Evolutionary conservation across 345 rosid species (phyloP).

Genomic region (Ceriops tagal): DNA sequence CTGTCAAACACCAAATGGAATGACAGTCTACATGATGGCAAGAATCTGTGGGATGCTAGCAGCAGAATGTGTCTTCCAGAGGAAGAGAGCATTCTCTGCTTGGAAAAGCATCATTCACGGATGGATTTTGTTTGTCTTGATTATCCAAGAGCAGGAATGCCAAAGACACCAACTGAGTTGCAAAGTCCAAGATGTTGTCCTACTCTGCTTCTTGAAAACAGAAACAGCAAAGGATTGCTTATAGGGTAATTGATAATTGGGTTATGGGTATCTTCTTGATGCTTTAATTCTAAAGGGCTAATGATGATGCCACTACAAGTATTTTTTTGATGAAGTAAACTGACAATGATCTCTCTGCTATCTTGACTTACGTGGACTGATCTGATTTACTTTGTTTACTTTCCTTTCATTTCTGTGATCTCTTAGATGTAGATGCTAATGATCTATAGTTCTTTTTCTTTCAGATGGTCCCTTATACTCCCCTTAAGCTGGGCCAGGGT

Average conservation of each 20-base stretch:
- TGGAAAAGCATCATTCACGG: constrained; percentile 52
- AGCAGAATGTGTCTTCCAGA: constrained; percentile 44
- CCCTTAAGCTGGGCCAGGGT: constrained; percentile 82
- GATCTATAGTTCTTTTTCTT: constrained; percentile 5
- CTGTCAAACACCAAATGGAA: constrained; percentile 25
- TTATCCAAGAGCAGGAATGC: constrained; percentile 27
- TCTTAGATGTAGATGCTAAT: neutral
- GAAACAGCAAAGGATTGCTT: constrained; percentile 29
- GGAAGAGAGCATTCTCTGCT: constrained; percentile 59
- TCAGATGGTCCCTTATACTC: constrained; percentile 81
- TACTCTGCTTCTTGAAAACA: constrained; percentile 58
- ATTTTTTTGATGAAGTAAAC: neutral
- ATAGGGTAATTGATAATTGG: constrained; percentile 47
- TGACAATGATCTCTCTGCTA: neutral
- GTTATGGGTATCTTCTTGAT: constrained; percentile 1
- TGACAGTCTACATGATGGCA: constrained; percentile 7
- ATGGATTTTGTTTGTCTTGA: constrained; percentile 56
- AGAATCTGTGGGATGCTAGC: constrained; percentile 60
- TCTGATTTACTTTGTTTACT: neutral
- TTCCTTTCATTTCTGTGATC: neutral
- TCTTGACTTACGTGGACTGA: neutral
- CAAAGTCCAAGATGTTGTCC: constrained; percentile 66
- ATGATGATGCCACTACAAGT: neutral
- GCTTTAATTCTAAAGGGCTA: neutral
- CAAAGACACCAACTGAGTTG: constrained; percentile 29